These are phyloP conservation scores for Tausonia pullulans DNA, from an alignment of 1,284 basidiomycete species.

Conservation along the genomic window DNA sequence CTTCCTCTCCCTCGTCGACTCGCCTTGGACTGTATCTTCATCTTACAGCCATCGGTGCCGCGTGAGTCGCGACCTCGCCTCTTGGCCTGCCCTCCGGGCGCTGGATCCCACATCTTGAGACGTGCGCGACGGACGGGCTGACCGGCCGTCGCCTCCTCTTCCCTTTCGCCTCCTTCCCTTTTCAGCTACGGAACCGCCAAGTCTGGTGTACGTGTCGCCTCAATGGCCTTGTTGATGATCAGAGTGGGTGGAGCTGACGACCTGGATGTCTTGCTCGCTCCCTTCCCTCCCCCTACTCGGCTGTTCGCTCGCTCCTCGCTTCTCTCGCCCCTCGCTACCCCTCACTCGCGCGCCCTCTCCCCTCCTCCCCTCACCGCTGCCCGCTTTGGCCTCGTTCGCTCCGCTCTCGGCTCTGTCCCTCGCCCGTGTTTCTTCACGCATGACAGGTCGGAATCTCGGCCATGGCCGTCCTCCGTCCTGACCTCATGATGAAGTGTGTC, in stretches of 20 bases:
- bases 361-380: neutral
- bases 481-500: conserved; percentile 90
- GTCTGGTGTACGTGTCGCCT: conserved; percentile 52
- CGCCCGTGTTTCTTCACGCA: no score
- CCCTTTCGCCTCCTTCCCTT: conserved; percentile 21
- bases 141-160: neutral
- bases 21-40: neutral
- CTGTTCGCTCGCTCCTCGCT: neutral
- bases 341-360: neutral
- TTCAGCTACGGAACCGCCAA: conserved; percentile 79
- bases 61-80: conserved; percentile 19
- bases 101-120: neutral
- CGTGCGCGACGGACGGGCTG: neutral
- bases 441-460: conserved; percentile 75
- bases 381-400: neutral
- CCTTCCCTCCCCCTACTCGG: neutral
- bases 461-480: conserved; percentile 91
- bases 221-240: neutral
- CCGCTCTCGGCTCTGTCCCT: no score
- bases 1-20: neutral
- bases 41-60: conserved; percentile 31
- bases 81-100: neutral
- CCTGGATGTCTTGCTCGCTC: neutral
- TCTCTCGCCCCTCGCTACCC: neutral
- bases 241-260: neutral